Evolutionary conservation across 495 filamentous ascomycete genomes (phyloP).

Genomic region (Penicillium angulare): DNA sequence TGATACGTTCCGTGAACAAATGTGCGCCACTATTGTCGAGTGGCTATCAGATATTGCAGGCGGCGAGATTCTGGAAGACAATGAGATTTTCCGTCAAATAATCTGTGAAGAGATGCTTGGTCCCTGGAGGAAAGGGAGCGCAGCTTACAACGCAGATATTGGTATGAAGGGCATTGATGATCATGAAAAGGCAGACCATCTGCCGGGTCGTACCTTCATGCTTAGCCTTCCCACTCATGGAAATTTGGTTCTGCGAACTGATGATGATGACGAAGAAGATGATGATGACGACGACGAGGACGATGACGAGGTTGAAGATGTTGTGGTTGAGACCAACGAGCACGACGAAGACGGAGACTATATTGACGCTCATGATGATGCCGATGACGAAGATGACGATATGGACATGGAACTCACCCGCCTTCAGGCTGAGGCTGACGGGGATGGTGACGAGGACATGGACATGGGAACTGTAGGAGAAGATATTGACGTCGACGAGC

Average conservation of each 20-base stretch:
- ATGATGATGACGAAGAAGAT: conserved; percentile 53
- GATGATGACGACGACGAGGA: conserved; percentile 52
- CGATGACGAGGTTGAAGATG: conserved; percentile 50
- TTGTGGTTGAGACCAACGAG: conserved; percentile 47
- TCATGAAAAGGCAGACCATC: conserved; percentile 58
- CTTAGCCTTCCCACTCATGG: conserved; percentile 40
- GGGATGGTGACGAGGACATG: conserved; percentile 39
- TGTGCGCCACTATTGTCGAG: conserved; percentile 96
- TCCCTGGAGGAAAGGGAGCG: conserved; percentile 82
- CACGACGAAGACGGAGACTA: conserved; percentile 45
- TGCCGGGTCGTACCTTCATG: conserved; percentile 35
- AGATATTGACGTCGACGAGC: conserved; percentile 47
- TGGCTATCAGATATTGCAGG: conserved; percentile 93
- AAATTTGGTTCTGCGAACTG: conserved; percentile 38
- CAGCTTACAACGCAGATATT: conserved; percentile 77
- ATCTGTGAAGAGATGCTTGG: conserved; percentile 90
- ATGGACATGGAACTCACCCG: conserved; percentile 37
- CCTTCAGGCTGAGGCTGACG: conserved; percentile 14
- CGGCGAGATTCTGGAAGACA: conserved; percentile 79
- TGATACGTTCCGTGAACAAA: conserved; percentile 95
- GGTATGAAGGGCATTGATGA: conserved; percentile 88
- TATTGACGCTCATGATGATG: conserved; percentile 40
- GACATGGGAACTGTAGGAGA: conserved; percentile 46
- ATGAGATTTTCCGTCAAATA: conserved; percentile 71
- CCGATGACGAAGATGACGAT: conserved; percentile 46